Conservation (phyloP, 345 rosid genomes). For the Noccaea caerulescens region DNA sequence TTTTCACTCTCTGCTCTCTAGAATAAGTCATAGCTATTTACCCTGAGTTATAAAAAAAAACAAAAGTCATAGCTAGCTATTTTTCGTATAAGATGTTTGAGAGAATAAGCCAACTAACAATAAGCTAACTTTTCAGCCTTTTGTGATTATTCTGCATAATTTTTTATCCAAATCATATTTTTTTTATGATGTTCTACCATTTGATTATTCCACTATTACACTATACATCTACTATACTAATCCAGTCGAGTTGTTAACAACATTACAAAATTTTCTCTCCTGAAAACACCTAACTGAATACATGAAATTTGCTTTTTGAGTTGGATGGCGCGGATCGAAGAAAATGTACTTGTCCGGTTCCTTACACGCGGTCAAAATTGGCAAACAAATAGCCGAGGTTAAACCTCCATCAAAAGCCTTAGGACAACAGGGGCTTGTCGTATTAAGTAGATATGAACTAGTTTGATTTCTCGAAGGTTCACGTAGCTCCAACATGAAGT, state of each 20-base stretch:
- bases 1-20: too few relatives aligned
- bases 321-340: constrained; percentile 38
- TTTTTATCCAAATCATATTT: too few relatives aligned
- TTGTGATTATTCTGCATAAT: too few relatives aligned
- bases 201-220: too few relatives aligned
- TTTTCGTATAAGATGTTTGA: too few relatives aligned
- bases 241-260: not conserved
- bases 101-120: too few relatives aligned
- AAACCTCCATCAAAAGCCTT: constrained; percentile 3
- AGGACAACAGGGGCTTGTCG: constrained; percentile 31
- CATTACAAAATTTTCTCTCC: constrained; percentile 10
- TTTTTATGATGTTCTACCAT: too few relatives aligned
- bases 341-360: constrained; percentile 8
- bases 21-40: too few relatives aligned
- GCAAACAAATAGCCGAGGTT: constrained; percentile 14
- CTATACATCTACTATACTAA: not conserved
- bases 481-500: constrained; percentile 24
- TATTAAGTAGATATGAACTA: not conserved
- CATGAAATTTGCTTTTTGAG: constrained; percentile 32
- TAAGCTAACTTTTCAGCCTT: too few relatives aligned
- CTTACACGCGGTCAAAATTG: not conserved
- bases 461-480: constrained; percentile 1
- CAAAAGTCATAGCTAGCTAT: too few relatives aligned
- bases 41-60: too few relatives aligned
- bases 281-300: constrained; percentile 21